Conservation (phyloP, 257 asterid genomes). For the Gentiana straminea region DNA sequence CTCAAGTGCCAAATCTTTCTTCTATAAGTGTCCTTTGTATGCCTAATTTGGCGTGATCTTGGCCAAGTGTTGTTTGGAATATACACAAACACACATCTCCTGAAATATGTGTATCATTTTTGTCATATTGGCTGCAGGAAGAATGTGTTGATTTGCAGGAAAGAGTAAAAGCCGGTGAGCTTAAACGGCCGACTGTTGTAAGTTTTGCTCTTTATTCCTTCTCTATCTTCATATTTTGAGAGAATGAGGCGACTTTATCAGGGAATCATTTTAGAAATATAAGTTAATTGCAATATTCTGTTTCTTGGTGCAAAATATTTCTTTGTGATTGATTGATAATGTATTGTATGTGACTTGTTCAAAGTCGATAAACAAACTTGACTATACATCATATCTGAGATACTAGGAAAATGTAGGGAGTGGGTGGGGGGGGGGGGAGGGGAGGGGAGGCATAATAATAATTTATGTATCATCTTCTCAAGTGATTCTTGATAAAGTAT, state of each 20-base stretch:
- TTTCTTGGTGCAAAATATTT: neutral
- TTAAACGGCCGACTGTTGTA: conserved; percentile 56
- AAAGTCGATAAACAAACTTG: neutral
- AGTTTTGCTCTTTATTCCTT: conserved; percentile 18
- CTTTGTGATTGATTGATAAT: neutral
- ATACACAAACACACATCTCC: no score
- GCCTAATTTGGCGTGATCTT: no score
- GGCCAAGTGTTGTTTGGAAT: no score
- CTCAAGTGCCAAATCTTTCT: no score
- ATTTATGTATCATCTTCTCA: neutral
- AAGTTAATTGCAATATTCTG: no score
- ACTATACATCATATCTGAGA: neutral
- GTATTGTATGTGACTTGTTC: conserved; percentile 2
- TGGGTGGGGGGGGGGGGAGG: no score
- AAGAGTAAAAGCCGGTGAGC: conserved; percentile 65
- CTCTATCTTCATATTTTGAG: no score
- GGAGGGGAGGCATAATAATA: neutral
- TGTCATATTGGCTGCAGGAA: conserved; percentile 43
- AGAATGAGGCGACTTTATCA: no score
- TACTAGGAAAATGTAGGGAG: neutral
- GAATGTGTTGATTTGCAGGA: conserved; percentile 65
- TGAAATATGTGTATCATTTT: conserved; percentile 4
- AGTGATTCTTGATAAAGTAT: no score
- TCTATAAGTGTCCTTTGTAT: no score
- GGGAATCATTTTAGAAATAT: neutral